A percentile compares a stretch with the other conserved stretches of the same genome.
Conservation (phyloP, 495 filamentous ascomycete species). For the Aspergillus asperescens region DNA sequence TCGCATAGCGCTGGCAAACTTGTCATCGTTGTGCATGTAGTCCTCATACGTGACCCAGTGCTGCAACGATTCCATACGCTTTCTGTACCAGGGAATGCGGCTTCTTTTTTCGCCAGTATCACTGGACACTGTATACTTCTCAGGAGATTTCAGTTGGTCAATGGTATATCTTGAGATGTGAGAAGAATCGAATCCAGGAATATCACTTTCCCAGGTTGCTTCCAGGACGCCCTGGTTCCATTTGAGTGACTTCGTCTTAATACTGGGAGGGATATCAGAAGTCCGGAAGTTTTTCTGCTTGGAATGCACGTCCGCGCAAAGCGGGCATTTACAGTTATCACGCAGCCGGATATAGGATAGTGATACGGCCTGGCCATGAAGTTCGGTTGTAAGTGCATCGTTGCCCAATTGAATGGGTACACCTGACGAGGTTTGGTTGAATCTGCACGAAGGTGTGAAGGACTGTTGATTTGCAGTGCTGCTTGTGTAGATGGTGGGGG, state of each 20-base stretch:
- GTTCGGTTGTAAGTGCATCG: background rate
- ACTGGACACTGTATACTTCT: no score
- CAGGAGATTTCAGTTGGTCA: background rate
- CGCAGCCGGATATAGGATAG: slow-evolving; percentile 43
- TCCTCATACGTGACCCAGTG: slow-evolving; percentile 59
- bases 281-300: slow-evolving; percentile 79
- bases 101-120: no score
- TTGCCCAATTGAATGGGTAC: background rate
- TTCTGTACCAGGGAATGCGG: background rate
- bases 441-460: background rate
- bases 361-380: background rate
- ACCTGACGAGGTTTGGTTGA: background rate
- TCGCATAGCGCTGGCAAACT: slow-evolving; percentile 49
- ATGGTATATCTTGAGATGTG: slow-evolving; percentile 47
- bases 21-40: slow-evolving; percentile 55
- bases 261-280: slow-evolving; percentile 57
- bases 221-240: slow-evolving; percentile 42
- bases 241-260: slow-evolving; percentile 34
- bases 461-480: background rate
- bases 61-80: slow-evolving; percentile 21
- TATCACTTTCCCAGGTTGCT: slow-evolving; percentile 59
- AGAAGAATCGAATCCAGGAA: slow-evolving; percentile 37
- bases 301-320: slow-evolving; percentile 70
- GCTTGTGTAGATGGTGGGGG: background rate
- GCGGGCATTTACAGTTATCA: slow-evolving; percentile 66